Percentiles rank a stretch among this genome's conserved stretches.
phyloP scores from a whole-genome alignment of 2,329 filamentous ascomycete genomes.

The Botrytis squamosa region DNA sequence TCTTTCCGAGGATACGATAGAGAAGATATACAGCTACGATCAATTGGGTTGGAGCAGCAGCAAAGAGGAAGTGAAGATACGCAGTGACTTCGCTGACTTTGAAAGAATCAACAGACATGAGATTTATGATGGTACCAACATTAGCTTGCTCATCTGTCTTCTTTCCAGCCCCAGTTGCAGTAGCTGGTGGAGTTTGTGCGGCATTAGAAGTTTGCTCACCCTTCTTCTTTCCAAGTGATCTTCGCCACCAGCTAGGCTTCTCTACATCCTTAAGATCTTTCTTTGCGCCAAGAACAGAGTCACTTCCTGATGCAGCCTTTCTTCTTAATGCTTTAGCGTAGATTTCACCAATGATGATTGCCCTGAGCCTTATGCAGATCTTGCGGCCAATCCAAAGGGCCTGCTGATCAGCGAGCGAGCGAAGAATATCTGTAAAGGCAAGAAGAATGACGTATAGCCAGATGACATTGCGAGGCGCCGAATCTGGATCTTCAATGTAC shows the following conservation, averaged over 20 bases:
- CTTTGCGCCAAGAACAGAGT: constrained; percentile 66
- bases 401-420: constrained; percentile 73
- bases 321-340: constrained; percentile 93
- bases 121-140: constrained; percentile 96
- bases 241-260: constrained; percentile 48
- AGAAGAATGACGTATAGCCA: constrained; percentile 95
- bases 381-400: constrained; percentile 92
- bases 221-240: constrained; percentile 51
- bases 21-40: constrained; percentile 76
- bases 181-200: constrained; percentile 15
- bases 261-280: constrained; percentile 46
- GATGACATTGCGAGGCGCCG: constrained; percentile 78
- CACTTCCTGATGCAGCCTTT: constrained; percentile 76
- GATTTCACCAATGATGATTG: constrained; percentile 95
- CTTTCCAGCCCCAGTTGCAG: constrained; percentile 30
- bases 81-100: constrained; percentile 94
- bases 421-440: constrained; percentile 76
- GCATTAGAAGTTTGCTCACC: constrained; percentile 40
- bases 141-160: constrained; percentile 74
- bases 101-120: constrained; percentile 99
- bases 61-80: constrained; percentile 95
- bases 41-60: constrained; percentile 85
- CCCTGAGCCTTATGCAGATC: constrained; percentile 87
- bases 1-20: constrained; percentile 86
- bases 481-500: constrained; percentile 81